These are phyloP conservation scores for Erodium trifolium DNA, from an alignment of 441 rosid species.

Conservation along the genomic window DNA sequence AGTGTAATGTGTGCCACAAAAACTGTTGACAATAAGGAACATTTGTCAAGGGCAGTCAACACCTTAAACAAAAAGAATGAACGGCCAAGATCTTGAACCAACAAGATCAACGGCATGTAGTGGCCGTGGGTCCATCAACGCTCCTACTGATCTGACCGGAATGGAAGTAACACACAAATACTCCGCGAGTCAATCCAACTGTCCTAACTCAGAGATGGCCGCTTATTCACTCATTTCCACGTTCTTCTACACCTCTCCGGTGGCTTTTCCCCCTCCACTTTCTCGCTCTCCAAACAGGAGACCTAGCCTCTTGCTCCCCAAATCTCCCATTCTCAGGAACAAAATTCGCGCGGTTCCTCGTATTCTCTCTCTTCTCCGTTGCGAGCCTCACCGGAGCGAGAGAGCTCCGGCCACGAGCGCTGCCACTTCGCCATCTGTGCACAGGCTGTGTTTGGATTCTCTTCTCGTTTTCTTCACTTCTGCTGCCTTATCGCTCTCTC, in stretches of 20 bases:
- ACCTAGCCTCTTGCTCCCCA: neutral
- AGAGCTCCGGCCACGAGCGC: neutral
- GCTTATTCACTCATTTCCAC: constrained; percentile 9
- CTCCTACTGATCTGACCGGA: neutral
- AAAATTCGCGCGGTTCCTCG: neutral
- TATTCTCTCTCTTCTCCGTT: neutral
- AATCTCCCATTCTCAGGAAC: neutral
- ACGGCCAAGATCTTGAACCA: neutral
- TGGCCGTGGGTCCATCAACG: neutral
- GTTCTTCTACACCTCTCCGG: neutral
- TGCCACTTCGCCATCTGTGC: neutral
- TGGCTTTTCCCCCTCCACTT: neutral
- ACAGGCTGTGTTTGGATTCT: constrained; percentile 32
- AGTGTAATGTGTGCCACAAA: neutral
- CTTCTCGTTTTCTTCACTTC: constrained; percentile 63
- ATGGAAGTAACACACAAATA: neutral
- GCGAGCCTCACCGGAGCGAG: neutral
- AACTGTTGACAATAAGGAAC: neutral
- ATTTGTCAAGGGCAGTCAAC: neutral
- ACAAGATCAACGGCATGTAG: neutral
- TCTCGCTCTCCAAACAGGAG: neutral
- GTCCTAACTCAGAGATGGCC: neutral
- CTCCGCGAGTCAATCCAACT: neutral
- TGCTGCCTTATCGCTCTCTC: constrained; percentile 52
- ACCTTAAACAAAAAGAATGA: neutral